phyloP scores from a whole-genome alignment of 2,329 filamentous ascomycete genomes.

The Sordariomycetes sp. region DNA sequence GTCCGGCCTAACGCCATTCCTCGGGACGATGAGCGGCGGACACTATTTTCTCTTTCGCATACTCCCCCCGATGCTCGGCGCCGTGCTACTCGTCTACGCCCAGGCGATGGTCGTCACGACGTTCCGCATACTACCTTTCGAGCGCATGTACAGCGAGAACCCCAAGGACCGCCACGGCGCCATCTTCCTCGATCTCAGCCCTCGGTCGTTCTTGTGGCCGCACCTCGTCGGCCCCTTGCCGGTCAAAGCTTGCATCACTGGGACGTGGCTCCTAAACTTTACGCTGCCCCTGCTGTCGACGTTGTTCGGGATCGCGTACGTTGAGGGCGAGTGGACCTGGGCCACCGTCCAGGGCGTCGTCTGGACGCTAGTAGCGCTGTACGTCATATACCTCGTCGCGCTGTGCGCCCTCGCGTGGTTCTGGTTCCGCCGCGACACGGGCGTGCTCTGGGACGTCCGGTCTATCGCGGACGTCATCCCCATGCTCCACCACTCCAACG shows the following conservation, averaged over 20 bases:
- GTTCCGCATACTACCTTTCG: slow-evolving; percentile 67
- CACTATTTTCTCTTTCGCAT: slow-evolving; percentile 82
- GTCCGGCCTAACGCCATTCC: slow-evolving; percentile 55
- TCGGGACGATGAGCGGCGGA: slow-evolving; percentile 50
- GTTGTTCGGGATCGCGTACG: slow-evolving; percentile 53
- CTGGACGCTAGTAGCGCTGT: slow-evolving; percentile 66
- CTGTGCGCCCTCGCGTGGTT: slow-evolving; percentile 41
- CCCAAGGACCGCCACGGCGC: slow-evolving; percentile 46
- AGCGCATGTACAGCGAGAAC: slow-evolving; percentile 56
- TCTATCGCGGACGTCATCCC: slow-evolving; percentile 72
- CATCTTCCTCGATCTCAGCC: slow-evolving; percentile 55
- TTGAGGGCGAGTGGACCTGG: slow-evolving; percentile 60
- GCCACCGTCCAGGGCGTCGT: slow-evolving; percentile 62
- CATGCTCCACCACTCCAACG: slow-evolving; percentile 69
- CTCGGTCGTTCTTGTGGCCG: slow-evolving; percentile 53
- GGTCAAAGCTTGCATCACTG: slow-evolving; percentile 50
- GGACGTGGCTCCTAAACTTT: slow-evolving; percentile 68
- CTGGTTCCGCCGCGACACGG: slow-evolving; percentile 54
- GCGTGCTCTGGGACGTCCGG: slow-evolving; percentile 72
- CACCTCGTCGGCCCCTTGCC: slow-evolving; percentile 48
- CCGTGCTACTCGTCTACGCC: slow-evolving; percentile 60
- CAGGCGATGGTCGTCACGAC: slow-evolving; percentile 62
- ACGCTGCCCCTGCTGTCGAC: slow-evolving; percentile 71
- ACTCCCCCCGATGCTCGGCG: slow-evolving; percentile 65
- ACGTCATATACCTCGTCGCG: slow-evolving; percentile 51